Evolutionary conservation across 345 rosid species (phyloP).

Genomic region (Dovyalis caffra): DNA sequence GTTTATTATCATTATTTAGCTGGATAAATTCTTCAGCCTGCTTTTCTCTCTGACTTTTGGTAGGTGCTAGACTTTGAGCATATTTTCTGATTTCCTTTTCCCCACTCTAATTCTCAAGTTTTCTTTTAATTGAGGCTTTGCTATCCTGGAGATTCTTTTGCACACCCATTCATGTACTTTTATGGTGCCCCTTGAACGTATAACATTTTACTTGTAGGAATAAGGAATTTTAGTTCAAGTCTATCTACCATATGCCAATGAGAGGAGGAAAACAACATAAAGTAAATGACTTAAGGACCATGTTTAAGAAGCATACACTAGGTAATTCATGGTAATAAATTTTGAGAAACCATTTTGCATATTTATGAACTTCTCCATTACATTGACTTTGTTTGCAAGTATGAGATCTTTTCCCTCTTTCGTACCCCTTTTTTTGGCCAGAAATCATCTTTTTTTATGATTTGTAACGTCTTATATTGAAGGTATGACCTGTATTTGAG

Average conservation of each 20-base stretch:
- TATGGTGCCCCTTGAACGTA: background rate
- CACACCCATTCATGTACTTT: background rate
- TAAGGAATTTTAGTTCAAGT: background rate
- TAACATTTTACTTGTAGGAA: background rate
- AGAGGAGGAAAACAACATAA: background rate
- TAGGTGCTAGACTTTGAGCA: too few species aligned
- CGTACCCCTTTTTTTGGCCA: background rate
- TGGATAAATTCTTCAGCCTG: too few species aligned
- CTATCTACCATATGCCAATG: background rate
- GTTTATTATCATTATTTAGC: too few species aligned
- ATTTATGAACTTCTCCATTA: background rate
- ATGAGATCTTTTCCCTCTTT: background rate
- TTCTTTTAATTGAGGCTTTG: background rate
- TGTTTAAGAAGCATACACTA: background rate
- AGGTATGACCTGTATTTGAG: slow-evolving; percentile 75
- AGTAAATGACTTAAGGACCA: background rate
- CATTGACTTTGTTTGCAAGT: background rate
- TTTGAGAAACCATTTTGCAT: background rate
- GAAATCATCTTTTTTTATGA: background rate
- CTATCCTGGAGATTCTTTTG: background rate
- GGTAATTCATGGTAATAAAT: background rate
- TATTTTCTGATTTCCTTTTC: too few species aligned
- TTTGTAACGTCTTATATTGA: slow-evolving; percentile 13
- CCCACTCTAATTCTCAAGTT: background rate
- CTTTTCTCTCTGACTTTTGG: too few species aligned